phyloP scores from a whole-genome alignment of 331 rosid species.

The Telfairia occidentalis region DNA sequence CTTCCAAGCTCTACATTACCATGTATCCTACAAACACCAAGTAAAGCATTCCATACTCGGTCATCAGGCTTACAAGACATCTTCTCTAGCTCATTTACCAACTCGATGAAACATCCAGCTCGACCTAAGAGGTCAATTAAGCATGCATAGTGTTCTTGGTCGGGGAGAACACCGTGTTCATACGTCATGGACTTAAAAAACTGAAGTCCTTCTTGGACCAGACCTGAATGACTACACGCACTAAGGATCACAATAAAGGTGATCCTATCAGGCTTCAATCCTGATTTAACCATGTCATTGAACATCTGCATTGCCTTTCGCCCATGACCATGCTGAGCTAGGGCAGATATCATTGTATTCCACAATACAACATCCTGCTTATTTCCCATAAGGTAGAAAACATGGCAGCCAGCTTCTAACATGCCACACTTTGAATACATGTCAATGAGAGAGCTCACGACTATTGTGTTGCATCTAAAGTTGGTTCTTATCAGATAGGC shows the following conservation, averaged over 20 bases:
- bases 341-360: constrained; percentile 61
- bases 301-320: constrained; percentile 41
- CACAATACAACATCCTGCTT: constrained; percentile 55
- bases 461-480: constrained; percentile 48
- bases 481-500: constrained; percentile 39
- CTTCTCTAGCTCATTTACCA: constrained; percentile 32
- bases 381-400: constrained; percentile 35
- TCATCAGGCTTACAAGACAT: constrained; percentile 39
- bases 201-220: constrained; percentile 52
- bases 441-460: constrained; percentile 61
- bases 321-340: constrained; percentile 51
- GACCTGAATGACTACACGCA: constrained; percentile 69
- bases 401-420: constrained; percentile 34
- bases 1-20: constrained; percentile 39
- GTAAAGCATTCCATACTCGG: constrained; percentile 44
- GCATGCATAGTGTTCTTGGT: constrained; percentile 66
- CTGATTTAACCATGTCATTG: constrained; percentile 40
- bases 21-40: constrained; percentile 40
- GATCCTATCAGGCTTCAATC: constrained; percentile 47
- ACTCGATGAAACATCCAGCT: constrained; percentile 35
- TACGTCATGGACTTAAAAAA: constrained; percentile 45
- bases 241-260: constrained; percentile 47
- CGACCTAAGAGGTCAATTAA: constrained; percentile 56
- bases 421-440: constrained; percentile 73
- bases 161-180: constrained; percentile 42